These are phyloP conservation scores for Fusarium tanahbumbuense DNA, from an alignment of 2,329 filamentous ascomycete genomes.

Conservation along the genomic window DNA sequence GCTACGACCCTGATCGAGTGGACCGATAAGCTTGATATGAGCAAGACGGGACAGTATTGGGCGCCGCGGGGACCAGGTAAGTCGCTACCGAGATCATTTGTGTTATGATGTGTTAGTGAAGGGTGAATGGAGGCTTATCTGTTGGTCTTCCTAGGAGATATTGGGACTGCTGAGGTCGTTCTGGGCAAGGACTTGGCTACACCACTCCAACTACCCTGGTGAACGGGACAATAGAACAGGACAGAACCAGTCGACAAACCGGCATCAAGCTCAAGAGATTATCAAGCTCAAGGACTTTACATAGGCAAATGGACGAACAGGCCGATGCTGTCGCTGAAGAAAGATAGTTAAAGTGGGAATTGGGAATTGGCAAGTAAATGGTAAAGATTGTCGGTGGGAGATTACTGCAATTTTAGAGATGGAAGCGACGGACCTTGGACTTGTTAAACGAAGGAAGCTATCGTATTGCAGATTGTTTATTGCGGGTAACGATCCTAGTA, in stretches of 20 bases:
- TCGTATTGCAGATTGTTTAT: constrained; percentile 5
- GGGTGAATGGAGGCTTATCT: constrained; percentile 20
- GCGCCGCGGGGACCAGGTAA: constrained; percentile 75
- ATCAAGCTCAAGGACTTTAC: not conserved
- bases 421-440: constrained; percentile 2
- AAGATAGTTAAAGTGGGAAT: not conserved
- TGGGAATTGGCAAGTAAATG: not conserved
- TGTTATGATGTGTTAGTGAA: not conserved
- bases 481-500: constrained; percentile 12
- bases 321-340: not conserved
- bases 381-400: constrained; percentile 21
- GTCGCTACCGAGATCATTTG: constrained; percentile 44
- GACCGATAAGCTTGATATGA: constrained; percentile 71
- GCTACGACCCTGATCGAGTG: constrained; percentile 72
- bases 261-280: not conserved
- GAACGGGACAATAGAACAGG: constrained; percentile 3
- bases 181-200: constrained; percentile 71
- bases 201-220: constrained; percentile 76
- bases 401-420: constrained; percentile 35
- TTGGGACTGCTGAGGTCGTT: constrained; percentile 73
- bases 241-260: constrained; percentile 18
- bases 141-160: constrained; percentile 62
- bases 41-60: constrained; percentile 77
- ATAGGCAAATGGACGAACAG: not conserved
- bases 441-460: constrained; percentile 27